These are phyloP conservation scores for Sphagnum tenellum DNA, from an alignment of 225 moss, liverwort and hornwort species.

Conservation along the genomic window DNA sequence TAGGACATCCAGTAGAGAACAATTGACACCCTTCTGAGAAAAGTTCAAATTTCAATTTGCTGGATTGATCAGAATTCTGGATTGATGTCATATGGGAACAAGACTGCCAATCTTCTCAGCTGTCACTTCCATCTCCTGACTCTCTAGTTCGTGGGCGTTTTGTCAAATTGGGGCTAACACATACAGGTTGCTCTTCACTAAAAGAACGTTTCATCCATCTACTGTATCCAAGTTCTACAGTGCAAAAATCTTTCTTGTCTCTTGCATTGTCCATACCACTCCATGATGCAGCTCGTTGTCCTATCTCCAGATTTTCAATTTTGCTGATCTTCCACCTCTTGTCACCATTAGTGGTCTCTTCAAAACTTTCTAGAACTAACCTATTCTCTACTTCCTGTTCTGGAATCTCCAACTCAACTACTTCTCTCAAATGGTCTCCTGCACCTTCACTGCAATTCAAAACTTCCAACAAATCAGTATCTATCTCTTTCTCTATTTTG, in stretches of 20 bases:
- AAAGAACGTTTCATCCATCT: constrained; percentile 4
- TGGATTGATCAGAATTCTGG: too few relatives aligned
- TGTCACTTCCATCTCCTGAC: neutral
- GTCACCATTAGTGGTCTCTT: too few relatives aligned
- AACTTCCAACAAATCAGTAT: too few relatives aligned
- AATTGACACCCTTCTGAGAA: too few relatives aligned
- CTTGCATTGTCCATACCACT: neutral
- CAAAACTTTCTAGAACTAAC: neutral
- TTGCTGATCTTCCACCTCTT: too few relatives aligned
- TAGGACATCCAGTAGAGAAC: too few relatives aligned
- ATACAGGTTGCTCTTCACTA: constrained; percentile 2
- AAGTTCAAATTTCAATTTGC: too few relatives aligned
- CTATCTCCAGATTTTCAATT: too few relatives aligned
- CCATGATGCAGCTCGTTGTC: too few relatives aligned
- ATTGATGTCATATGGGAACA: too few relatives aligned
- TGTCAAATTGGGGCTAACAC: neutral
- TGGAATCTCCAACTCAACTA: constrained; percentile 9
- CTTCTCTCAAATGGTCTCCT: constrained; percentile 6
- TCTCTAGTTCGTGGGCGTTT: constrained; percentile 1
- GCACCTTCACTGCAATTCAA: neutral
- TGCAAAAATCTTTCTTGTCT: neutral
- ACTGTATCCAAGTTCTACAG: constrained; percentile 1
- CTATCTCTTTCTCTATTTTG: too few relatives aligned
- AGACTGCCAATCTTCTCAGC: too few relatives aligned
- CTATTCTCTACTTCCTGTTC: constrained; percentile 13